Base-by-base conservation (phyloP, 192 early-diverging fungal genomes). In the Backusella psychrophila region DNA sequence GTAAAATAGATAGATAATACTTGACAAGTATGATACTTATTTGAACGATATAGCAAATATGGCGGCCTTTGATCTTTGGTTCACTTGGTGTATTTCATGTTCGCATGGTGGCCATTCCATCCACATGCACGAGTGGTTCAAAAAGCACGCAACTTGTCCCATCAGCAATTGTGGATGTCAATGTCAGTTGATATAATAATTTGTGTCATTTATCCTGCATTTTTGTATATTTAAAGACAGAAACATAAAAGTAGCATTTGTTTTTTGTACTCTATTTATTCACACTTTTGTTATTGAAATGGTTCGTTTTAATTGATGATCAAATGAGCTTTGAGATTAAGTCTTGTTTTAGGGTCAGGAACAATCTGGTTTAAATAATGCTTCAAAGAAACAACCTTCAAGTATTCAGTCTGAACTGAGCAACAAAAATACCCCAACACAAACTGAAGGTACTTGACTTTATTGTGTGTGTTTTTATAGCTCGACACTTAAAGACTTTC, bases 11-110 rank as follows among this genome's bases (percentile, higher is more conserved):
- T 26, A 8, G 15, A 66, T 3, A 74, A 23, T 49, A 15, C 11
- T 6, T 6, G 9, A 5, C n/a, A 17, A 14, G 21, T 19, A 12
- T 52, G 19, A 46, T 12, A 6, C 42, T 44, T 3, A 44, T 4
- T 44, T 14, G 15, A 17, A 4, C 3, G 9, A 44, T 67, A 63
- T 78, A 79, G 80, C 75, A 73, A 86, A 86, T 70, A 83, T 85
- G 19, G 78, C 81, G 46, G 91, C 91, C 42, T 92, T 95, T 80
- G 90, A 96, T 73, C 82, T 90, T 39, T 99, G 96, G 97, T 99
- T 98, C 79, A 96, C 96, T 21, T 99, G 98, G 98, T 99, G 98
- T 84, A 96, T 97, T 82, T 94, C 94, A 11, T 99, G 98, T 82
- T 87, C 92, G 9, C 98, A 99, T 81, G 98, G 98, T 36, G 98